phyloP scores from a whole-genome alignment of 2,329 filamentous ascomycete species.

The Fusarium sp. region DNA sequence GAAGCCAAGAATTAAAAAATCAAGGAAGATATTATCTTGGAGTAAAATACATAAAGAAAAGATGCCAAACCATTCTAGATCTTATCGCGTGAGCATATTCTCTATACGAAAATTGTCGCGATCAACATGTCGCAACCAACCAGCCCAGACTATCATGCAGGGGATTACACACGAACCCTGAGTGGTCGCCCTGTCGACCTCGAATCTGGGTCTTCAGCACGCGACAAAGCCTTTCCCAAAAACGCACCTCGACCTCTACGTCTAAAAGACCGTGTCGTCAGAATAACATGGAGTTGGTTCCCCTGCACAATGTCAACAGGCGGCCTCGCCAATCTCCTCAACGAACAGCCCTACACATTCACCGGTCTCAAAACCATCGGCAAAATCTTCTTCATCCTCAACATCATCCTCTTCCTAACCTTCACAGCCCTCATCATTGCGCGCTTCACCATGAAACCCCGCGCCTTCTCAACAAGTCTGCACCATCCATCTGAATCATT shows the following conservation, averaged over 20 bases:
- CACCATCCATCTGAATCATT: conserved; percentile 22
- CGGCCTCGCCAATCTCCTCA: conserved; percentile 14
- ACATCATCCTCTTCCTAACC: conserved; percentile 1
- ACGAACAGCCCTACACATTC: conserved; percentile 16
- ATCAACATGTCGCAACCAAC: not conserved
- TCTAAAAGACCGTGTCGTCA: conserved; percentile 11
- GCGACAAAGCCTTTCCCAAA: not conserved
- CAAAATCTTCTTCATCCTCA: conserved; percentile 18
- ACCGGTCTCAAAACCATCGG: conserved; percentile 1
- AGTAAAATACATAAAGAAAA: not conserved
- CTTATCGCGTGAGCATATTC: not conserved
- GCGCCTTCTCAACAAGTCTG: conserved; percentile 7
- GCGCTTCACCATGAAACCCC: conserved; percentile 3
- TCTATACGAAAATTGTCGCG: accelerated
- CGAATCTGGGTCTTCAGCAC: not conserved
- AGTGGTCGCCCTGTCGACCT: not conserved
- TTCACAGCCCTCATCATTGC: conserved; percentile 4
- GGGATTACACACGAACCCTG: not conserved
- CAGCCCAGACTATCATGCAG: not conserved
- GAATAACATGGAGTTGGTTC: conserved; percentile 16
- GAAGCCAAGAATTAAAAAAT: not conserved
- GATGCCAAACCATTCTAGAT: not conserved
- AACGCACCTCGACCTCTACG: not conserved
- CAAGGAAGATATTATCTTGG: not conserved
- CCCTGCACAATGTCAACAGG: conserved; percentile 23